Conservation (phyloP, 768 basidiomycete genomes). For the Leccinellum luteum region DNA sequence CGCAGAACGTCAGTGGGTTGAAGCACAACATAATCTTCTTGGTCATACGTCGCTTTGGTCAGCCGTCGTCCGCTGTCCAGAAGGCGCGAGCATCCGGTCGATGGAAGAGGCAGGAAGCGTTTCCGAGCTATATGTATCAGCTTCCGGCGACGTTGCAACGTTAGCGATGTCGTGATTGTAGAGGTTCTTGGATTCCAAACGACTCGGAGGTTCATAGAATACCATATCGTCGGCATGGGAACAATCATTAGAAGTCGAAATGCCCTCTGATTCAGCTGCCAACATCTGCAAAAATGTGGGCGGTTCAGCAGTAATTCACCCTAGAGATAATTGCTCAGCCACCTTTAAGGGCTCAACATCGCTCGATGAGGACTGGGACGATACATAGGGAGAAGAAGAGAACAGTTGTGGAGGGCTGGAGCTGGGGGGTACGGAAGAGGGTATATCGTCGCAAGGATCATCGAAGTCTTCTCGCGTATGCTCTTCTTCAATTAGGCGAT, state of each 20-base stretch:
- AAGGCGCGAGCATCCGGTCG: neutral
- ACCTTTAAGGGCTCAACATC: constrained; percentile 8
- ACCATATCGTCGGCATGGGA: neutral
- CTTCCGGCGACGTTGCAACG: neutral
- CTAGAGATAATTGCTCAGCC: constrained; percentile 11
- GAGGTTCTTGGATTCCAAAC: neutral
- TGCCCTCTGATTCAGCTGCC: neutral
- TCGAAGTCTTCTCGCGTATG: constrained; percentile 2
- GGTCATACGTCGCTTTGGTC: constrained; percentile 14
- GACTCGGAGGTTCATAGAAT: neutral
- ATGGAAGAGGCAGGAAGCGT: neutral
- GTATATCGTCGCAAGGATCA: constrained; percentile 5
- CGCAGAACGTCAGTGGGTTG: constrained; percentile 1
- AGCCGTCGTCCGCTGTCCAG: constrained; percentile 9
- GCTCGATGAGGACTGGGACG: constrained; percentile 30
- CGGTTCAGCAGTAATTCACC: neutral
- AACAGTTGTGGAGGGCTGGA: constrained; percentile 48
- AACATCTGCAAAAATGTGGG: neutral
- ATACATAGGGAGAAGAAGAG: constrained; percentile 40
- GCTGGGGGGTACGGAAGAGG: constrained; percentile 35
- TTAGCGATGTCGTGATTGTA: neutral
- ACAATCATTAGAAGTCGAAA: neutral
- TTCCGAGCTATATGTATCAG: neutral
- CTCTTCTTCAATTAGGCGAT: constrained; percentile 1
- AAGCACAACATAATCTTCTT: neutral